Base-by-base conservation (phyloP, 768 basidiomycete genomes). In the Lactarius hengduanensis region DNA sequence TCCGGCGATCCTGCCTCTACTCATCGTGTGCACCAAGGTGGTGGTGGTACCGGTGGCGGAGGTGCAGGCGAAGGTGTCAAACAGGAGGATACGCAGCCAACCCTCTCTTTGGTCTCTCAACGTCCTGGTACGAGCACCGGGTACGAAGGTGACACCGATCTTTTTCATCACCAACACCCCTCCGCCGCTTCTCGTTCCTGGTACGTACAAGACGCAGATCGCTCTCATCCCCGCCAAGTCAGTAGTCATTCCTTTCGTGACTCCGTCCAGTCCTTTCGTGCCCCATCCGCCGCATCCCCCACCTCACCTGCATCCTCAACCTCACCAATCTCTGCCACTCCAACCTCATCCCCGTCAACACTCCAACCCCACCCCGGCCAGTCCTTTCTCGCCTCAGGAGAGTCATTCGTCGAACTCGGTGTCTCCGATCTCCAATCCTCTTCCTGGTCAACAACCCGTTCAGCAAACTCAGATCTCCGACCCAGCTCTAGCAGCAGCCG, bases 211-310 rank as follows among this genome's bases (percentile, higher is more conserved):
- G 77, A 80, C 70, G 68, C 78, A 70, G 82, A 75, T 75, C 68
- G 75, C 73, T 69, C 72, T 55, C 61, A 76, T 76, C 71, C 77
- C 61, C 76, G 80, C 57, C 77, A 77, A 68, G 71, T 74, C 73
- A 79, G 74, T 72, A 80, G 71, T 57, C 86, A 87, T 86, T 89
- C 87, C 86, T 88, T 88, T 88, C 87, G 85, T 83, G 85, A 85
- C 81, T 80, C 86, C 62, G 79, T 82, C 84, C 88, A 89, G 86
- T 89, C 88, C 88, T 89, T 89, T 88, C 88, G 86, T 86, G 81
- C 77, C 83, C 81, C 83, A 76, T 74, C 81, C 71, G 67, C 79
- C 74, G 75, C 80, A 64, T 69, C 78, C 73, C 30, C 78, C 72
- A 71, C 81, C 76, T 63, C 81, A 80, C 74, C 78, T 77, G 34